Conservation (phyloP, 768 basidiomycete species). For the Collybiopsis confluens region DNA sequence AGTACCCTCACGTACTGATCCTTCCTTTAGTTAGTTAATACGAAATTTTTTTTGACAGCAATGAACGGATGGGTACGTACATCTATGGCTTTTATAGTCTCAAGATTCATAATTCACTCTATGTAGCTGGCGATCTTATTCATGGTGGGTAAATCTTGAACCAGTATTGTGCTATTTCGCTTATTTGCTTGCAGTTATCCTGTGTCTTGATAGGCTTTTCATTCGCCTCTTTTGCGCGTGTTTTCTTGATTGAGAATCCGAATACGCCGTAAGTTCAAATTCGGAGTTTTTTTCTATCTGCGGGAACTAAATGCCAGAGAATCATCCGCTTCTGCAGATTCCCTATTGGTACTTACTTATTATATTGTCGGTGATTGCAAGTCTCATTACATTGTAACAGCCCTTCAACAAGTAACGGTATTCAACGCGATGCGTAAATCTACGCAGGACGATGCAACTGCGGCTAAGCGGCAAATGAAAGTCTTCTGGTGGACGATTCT, state of each 20-base stretch:
- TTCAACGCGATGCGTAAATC: conserved; percentile 12
- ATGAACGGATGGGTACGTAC: conserved; percentile 19
- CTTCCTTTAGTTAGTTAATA: neutral
- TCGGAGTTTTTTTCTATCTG: too few relatives aligned
- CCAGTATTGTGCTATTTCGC: too few relatives aligned
- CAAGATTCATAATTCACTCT: neutral
- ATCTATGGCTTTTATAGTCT: neutral
- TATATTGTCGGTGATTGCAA: neutral
- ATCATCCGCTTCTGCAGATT: neutral
- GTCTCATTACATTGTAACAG: conserved; percentile 2
- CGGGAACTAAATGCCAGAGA: neutral
- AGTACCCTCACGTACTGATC: neutral
- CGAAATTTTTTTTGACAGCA: conserved; percentile 7
- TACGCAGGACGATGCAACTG: conserved; percentile 1
- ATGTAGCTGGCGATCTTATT: conserved; percentile 18
- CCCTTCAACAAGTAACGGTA: conserved; percentile 14
- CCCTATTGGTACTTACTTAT: neutral
- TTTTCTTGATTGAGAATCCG: conserved; percentile 19
- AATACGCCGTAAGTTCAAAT: conserved; percentile 13
- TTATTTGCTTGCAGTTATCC: conserved; percentile 9
- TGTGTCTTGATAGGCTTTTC: conserved; percentile 20
- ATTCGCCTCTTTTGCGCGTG: conserved; percentile 16
- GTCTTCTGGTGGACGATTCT: conserved; percentile 19
- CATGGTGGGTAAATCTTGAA: too few relatives aligned
- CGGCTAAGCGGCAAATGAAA: conserved; percentile 18